phyloP scores from a whole-genome alignment of 805 yeast genomes.

The Wickerhamiella musiphila region DNA sequence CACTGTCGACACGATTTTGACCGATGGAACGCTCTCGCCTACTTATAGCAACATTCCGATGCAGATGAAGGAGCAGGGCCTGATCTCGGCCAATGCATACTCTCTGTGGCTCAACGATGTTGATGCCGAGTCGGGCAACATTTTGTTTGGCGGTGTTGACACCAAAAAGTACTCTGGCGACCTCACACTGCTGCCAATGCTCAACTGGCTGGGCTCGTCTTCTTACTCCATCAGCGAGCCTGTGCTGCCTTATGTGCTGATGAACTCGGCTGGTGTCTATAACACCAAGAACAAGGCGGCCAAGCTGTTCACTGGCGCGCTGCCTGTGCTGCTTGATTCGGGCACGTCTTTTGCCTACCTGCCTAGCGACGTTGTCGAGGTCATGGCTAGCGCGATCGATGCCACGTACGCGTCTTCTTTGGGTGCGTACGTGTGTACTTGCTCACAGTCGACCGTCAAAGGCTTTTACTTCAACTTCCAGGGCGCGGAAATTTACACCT shows the following conservation, averaged over 20 bases:
- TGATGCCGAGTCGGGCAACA: constrained; percentile 20
- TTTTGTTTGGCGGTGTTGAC: constrained; percentile 31
- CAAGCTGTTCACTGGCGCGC: constrained; percentile 1
- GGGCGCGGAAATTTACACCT: constrained; percentile 33
- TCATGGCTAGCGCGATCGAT: constrained; percentile 21
- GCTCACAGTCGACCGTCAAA: constrained; percentile 29
- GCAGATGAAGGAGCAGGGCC: constrained; percentile 24
- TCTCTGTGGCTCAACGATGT: constrained; percentile 29
- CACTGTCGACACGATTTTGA: constrained; percentile 15
- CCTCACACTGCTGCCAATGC: constrained; percentile 22
- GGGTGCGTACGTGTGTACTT: constrained; percentile 26
- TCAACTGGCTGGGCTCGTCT: constrained; percentile 35
- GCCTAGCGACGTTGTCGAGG: constrained; percentile 20
- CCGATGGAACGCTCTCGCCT: constrained; percentile 8
- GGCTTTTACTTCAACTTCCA: constrained; percentile 31
- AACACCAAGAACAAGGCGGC: constrained; percentile 8
- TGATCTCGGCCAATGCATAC: constrained; percentile 26
- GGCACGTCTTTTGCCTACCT: constrained; percentile 31
- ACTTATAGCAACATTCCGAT: constrained; percentile 21
- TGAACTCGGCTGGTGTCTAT: constrained; percentile 5
- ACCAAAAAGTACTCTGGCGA: constrained; percentile 25
- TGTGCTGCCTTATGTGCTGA: constrained; percentile 7
- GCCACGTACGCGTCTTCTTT: constrained; percentile 21
- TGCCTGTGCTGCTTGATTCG: constrained; percentile 31
- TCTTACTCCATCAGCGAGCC: constrained; percentile 33